phyloP scores from a whole-genome alignment of 2,329 filamentous ascomycete species.

The Xylariaceae sp. region DNA sequence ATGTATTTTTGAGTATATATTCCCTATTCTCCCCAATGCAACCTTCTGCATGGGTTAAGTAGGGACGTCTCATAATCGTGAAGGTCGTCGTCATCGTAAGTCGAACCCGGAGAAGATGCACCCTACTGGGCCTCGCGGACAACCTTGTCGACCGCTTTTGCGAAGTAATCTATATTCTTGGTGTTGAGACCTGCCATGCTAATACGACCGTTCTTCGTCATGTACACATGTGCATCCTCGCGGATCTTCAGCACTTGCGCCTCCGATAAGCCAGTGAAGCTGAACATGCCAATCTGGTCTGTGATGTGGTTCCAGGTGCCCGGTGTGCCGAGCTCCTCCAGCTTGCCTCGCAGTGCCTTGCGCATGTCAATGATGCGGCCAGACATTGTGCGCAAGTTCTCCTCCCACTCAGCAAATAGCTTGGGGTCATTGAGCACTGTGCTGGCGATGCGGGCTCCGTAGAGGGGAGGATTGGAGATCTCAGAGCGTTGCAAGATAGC shows the following conservation, averaged over 20 bases:
- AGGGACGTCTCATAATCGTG: no score
- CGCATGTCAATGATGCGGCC: conserved; percentile 94
- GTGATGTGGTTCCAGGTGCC: conserved; percentile 97
- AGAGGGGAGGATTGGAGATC: conserved; percentile 94
- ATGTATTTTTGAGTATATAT: conserved; percentile 1
- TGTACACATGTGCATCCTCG: conserved; percentile 72
- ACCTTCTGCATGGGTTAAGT: no score
- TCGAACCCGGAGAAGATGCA: neutral
- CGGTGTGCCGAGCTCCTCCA: conserved; percentile 81
- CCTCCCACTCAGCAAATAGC: conserved; percentile 89
- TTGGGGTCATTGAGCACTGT: conserved; percentile 76
- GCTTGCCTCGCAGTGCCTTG: conserved; percentile 67
- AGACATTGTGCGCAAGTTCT: conserved; percentile 87
- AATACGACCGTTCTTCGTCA: conserved; percentile 97
- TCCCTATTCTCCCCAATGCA: neutral
- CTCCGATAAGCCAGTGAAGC: conserved; percentile 78
- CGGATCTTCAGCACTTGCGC: conserved; percentile 68
- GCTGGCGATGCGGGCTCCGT: conserved; percentile 85
- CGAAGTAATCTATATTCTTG: conserved; percentile 88
- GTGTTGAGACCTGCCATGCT: conserved; percentile 98
- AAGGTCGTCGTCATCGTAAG: no score
- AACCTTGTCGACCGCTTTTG: conserved; percentile 80
- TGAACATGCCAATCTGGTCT: conserved; percentile 99
- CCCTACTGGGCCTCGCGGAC: conserved; percentile 51
- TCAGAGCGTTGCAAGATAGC: conserved; percentile 94